A percentile compares a stretch with the other conserved stretches of the same genome.
These are phyloP conservation scores for barrel medic (Medicago truncatula) DNA, from an alignment of 306 rosid genomes.

Conservation along the genomic window MtrunA17r5.0-ANR NC_053045.1:52410001-52410500, in stretches of 20 bases:
- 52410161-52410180: conserved; percentile 99
- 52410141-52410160: conserved; percentile 96
- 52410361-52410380: not conserved
- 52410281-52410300: not conserved
- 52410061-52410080: conserved; percentile 21
- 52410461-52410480: no score
- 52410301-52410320: conserved; percentile 20
- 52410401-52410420: not conserved
- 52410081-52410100: conserved; percentile 8
- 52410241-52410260: conserved; percentile 3
- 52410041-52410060: conserved; percentile 28
- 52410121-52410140: conserved; percentile 93
- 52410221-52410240: conserved; percentile 25
- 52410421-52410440: no score
- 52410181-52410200: conserved; percentile 95
- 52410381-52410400: conserved; percentile 13
- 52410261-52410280: conserved; percentile 18
- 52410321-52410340: not conserved
- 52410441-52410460: no score
- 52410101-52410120: conserved; percentile 90
- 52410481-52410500: no score
- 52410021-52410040: conserved; percentile 15
- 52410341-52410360: not conserved
- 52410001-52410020: conserved; percentile 18
- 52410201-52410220: conserved; percentile 34